Evolutionary conservation across 768 basidiomycete species (phyloP).

Genomic region (Rhodocollybia butyracea): DNA sequence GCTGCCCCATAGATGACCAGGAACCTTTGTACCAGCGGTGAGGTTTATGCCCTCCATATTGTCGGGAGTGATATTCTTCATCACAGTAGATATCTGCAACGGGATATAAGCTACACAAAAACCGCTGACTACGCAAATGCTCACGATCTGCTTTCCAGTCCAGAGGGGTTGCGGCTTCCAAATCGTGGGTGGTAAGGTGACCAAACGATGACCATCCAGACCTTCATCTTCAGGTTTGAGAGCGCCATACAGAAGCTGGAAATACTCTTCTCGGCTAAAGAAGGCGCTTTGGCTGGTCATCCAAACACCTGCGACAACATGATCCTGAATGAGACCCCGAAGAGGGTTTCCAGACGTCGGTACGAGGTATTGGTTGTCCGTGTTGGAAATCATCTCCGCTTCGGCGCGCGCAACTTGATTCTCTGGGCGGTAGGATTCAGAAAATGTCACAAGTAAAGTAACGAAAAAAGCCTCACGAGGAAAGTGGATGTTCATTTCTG

Average conservation of each 20-base stretch:
- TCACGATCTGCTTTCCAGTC: constrained; percentile 97
- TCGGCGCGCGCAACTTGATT: constrained; percentile 95
- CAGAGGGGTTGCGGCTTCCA: constrained; percentile 90
- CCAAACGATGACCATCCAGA: constrained; percentile 53
- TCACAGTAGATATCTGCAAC: constrained; percentile 86
- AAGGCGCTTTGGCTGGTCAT: constrained; percentile 96
- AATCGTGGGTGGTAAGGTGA: constrained; percentile 86
- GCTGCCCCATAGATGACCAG: constrained; percentile 79
- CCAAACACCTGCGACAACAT: constrained; percentile 98
- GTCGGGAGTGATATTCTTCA: constrained; percentile 86
- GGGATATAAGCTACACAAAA: neutral
- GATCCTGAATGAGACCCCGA: constrained; percentile 97
- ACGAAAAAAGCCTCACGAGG: constrained; percentile 61
- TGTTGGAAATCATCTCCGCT: constrained; percentile 92
- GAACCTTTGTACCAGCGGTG: constrained; percentile 84
- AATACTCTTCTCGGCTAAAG: constrained; percentile 94
- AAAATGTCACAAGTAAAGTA: neutral
- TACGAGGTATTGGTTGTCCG: constrained; percentile 98
- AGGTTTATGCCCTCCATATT: constrained; percentile 81
- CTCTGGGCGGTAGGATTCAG: constrained; percentile 44
- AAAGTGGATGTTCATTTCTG: constrained; percentile 99
- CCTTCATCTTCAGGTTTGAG: constrained; percentile 84
- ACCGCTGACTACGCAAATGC: constrained; percentile 19
- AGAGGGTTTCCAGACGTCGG: constrained; percentile 98
- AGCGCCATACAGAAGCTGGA: constrained; percentile 93